Conservation (phyloP, 2,329 filamentous ascomycete species). For the Aspergillus flavus region DNA sequence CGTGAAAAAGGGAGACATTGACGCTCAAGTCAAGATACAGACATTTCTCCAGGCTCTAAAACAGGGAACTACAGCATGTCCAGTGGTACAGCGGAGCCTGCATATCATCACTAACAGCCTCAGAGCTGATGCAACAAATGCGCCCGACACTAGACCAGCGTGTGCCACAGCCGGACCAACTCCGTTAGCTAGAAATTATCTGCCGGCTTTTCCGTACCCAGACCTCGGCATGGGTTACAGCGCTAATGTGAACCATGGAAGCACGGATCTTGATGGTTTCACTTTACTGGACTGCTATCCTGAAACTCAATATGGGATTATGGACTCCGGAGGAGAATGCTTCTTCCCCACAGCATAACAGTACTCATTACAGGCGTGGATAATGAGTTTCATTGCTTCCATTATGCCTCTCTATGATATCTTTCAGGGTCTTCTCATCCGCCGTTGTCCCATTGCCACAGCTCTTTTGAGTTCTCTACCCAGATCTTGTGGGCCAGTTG, state of each 20-base stretch:
- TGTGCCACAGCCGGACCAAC: not conserved
- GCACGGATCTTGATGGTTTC: not conserved
- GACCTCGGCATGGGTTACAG: not conserved
- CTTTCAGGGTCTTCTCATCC: not conserved
- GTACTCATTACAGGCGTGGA: not conserved
- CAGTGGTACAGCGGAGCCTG: not conserved
- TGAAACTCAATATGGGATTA: not conserved
- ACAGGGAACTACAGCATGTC: not conserved
- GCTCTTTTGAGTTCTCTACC: not conserved
- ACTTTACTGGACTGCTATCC: not conserved
- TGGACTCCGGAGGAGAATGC: not conserved
- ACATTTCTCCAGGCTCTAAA: not conserved
- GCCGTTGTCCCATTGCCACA: not conserved
- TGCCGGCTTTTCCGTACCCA: not conserved
- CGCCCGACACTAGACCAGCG: not conserved
- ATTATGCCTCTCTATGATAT: not conserved
- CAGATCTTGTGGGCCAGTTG: not conserved
- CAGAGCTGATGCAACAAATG: not conserved
- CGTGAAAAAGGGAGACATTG: not conserved
- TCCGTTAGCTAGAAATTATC: not conserved
- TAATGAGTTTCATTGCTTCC: not conserved
- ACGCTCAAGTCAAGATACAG: conserved; percentile 1
- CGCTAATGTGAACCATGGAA: not conserved
- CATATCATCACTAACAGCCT: not conserved
- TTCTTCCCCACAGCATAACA: not conserved